Conservation (phyloP, 1,139 yeast genomes). For the Hyphopichia burtonii region DNA sequence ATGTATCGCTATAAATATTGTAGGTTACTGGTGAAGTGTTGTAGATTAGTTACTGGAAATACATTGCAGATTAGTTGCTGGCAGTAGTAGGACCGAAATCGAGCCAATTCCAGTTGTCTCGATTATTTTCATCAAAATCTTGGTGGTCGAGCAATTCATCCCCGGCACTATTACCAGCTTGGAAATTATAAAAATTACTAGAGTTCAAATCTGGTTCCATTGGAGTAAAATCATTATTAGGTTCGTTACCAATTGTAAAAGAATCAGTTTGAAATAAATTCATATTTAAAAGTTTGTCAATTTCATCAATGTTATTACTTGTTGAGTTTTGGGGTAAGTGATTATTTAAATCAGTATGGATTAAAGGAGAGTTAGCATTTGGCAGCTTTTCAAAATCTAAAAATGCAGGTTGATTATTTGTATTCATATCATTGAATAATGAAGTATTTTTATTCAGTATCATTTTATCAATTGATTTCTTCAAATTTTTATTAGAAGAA, state of each 20-base stretch:
- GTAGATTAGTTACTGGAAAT: neutral
- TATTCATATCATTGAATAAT: conserved; percentile 21
- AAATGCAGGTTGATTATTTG: conserved; percentile 5
- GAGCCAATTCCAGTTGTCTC: conserved; percentile 28
- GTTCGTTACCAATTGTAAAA: conserved; percentile 19
- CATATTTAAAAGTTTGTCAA: conserved; percentile 40
- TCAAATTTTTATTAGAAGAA: conserved; percentile 5
- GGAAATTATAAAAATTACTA: conserved; percentile 20
- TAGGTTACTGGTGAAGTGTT: too few species aligned
- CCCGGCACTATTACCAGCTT: conserved; percentile 4
- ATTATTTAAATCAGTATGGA: neutral
- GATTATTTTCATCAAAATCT: neutral
- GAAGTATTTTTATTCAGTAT: conserved; percentile 24
- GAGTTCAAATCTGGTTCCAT: conserved; percentile 10
- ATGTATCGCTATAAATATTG: too few species aligned
- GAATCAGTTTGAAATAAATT: conserved; percentile 38
- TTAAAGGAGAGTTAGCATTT: neutral
- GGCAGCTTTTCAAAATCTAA: conserved; percentile 9
- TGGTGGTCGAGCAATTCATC: conserved; percentile 7
- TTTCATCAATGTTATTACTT: conserved; percentile 29
- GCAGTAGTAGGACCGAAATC: conserved; percentile 24
- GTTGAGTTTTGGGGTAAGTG: conserved; percentile 1
- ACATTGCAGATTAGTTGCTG: neutral
- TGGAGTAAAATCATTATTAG: conserved; percentile 1
- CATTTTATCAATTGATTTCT: conserved; percentile 14